Conservation (phyloP, 2,329 filamentous ascomycete genomes). For the Triangularia verruculosa region DNA sequence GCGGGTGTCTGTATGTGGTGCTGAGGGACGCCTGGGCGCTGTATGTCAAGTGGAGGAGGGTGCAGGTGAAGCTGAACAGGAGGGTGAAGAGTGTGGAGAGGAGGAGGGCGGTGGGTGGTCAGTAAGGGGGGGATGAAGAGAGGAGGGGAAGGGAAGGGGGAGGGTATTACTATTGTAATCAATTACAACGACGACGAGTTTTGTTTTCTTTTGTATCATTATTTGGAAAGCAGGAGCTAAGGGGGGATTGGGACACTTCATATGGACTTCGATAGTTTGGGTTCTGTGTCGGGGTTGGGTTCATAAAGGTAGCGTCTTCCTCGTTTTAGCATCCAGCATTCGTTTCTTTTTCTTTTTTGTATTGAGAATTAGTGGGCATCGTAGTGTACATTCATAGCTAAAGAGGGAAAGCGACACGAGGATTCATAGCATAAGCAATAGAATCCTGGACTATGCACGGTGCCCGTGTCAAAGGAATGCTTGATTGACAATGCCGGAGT, state of each 20-base stretch:
- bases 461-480: too few relatives aligned
- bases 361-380: too few relatives aligned
- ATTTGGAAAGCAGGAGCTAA: background rate
- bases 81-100: slow-evolving; percentile 21
- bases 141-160: background rate
- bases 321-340: background rate
- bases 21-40: slow-evolving; percentile 66
- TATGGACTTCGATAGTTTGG: too few relatives aligned
- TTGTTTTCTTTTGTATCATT: background rate
- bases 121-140: background rate
- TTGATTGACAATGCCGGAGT: background rate
- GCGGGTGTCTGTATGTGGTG: slow-evolving; percentile 84
- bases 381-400: too few relatives aligned
- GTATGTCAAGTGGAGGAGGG: slow-evolving; percentile 62
- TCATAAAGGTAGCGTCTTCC: background rate
- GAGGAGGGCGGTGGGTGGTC: background rate
- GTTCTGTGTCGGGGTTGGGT: background rate
- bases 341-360: background rate
- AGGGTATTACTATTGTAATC: background rate
- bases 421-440: too few relatives aligned
- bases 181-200: too few relatives aligned
- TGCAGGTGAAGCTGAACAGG: slow-evolving; percentile 43
- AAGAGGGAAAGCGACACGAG: too few relatives aligned
- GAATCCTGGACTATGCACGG: too few relatives aligned
- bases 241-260: background rate